Evolutionary conservation across 2,329 filamentous ascomycete genomes (phyloP), one percentile per base, ranked within the genome.

Genomic region (Capronia epimyces): DNA sequence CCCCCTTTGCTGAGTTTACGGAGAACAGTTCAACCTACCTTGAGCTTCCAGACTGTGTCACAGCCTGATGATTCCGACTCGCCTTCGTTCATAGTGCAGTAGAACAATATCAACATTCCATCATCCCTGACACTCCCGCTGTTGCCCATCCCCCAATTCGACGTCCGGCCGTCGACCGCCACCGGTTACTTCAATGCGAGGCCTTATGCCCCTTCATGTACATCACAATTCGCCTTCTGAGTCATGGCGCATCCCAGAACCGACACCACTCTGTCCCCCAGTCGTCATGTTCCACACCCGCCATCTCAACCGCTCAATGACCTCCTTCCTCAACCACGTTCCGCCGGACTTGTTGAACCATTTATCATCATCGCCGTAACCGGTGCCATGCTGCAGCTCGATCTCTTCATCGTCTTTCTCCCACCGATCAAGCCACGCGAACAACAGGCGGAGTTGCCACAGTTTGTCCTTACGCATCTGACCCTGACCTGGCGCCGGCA

Each of bases 361-460:
- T 34, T 49, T 56, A 13, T 54, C 46, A 10, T 50, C n/a, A 36
- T 48, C 47, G 27, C 42, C 42, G n/a, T 45, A 27, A 27, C 13
- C 45, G 13, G 40, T 21, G 20, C 24, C 8, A 10, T 32, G 20
- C 43, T 67, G 45, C 57, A 62, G 41, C 56, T 61, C 36, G 31
- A 53, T 20, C 36, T 62, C 40, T 58, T 60, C 49, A 27, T 62
- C 67, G 43, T 70, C 66, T 55, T 58, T 62, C 32, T 66, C 65
- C 52, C 67, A 63, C 43, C 64, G 66, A 65, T 85, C 81, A n/a
- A 81, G 74, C 81, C 83, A 87, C 49, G 77, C 76, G 64, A 87
- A 85, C 55, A 88, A 65, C 3, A 84, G 63, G 53, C 75, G 74
- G 56, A 87, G 63, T 62, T 84, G 81, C 73, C 79, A 78, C 43